phyloP scores from a whole-genome alignment of 257 asterid species.

The Solanum lycopersicoides region DNA sequence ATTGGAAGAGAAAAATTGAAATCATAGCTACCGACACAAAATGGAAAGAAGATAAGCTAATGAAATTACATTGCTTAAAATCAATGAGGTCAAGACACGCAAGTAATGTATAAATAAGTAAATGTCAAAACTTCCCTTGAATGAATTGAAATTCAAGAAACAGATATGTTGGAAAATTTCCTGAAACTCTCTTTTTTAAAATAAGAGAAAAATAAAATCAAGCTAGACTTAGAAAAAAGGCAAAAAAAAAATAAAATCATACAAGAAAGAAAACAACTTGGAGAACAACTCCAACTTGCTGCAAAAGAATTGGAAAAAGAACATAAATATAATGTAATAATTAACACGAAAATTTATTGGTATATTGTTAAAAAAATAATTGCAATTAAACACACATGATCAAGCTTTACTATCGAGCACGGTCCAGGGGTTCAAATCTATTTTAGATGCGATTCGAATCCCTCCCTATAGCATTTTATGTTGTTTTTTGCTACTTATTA shows the following conservation, averaged over 20 bases:
- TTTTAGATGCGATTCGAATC: neutral
- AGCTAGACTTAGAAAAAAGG: neutral
- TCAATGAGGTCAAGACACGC: too few relatives aligned
- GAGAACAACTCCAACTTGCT: neutral
- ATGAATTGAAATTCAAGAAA: too few relatives aligned
- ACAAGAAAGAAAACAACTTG: neutral
- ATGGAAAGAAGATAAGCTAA: too few relatives aligned
- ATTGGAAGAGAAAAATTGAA: too few relatives aligned
- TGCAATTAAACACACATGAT: neutral
- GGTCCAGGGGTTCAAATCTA: neutral
- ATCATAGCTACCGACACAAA: too few relatives aligned
- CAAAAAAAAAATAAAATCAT: neutral
- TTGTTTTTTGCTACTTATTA: neutral
- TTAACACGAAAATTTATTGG: too few relatives aligned
- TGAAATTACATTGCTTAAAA: too few relatives aligned
- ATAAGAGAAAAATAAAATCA: neutral
- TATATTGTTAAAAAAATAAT: too few relatives aligned
- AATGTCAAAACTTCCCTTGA: too few relatives aligned
- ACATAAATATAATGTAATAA: neutral
- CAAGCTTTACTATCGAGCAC: neutral
- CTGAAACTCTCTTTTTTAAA: too few relatives aligned
- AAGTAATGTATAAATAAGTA: too few relatives aligned
- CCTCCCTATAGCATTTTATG: neutral
- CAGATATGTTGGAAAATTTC: too few relatives aligned
- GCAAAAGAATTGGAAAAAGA: neutral